Base-by-base conservation (phyloP, 176 grass and related monocot genomes). In the Oryza glumipatula region DNA sequence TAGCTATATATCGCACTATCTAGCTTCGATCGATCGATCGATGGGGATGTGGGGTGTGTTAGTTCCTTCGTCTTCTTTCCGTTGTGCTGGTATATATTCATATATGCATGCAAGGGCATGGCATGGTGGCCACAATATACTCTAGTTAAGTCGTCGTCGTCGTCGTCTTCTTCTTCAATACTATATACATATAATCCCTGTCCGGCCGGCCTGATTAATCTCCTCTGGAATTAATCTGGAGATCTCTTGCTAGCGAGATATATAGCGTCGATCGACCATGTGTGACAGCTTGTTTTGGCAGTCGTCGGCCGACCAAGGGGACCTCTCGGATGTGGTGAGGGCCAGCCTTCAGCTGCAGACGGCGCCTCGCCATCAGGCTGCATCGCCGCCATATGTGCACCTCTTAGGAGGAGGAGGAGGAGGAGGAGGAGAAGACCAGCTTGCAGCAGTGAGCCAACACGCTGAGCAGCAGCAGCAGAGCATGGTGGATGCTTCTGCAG, bases 281-380 rank as follows among this genome's bases (percentile, higher is more conserved):
- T 87, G 96, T 23, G 96, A 98, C 90, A 58, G 2, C 54, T 90
- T 83, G 64, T 98, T 95, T 49, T 98, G 93, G 96, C 54, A 65
- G 68, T 88, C 86, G 58, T 68, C 83, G 63, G 78, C 77, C 70
- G 93, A 91, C 9, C 89, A 92, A 88, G 92, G 92, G 74, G 92
- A 92, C 45, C 92, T 94, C 78, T 94, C 87, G 0, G 92, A 94
- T 30, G 65, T 94, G 3, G 88, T 97, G 11, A 74, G 90, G 2
- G 78, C 88, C 13, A 86, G 88, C 68, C 79, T 90, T 49, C 83
- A 81, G 49, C 68, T 26, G 23, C 33, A 26, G 32, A 49, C 22
- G 39, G 39, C 39, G 3, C 67, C 41, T 7, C 67, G 23, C 35
- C 49, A 28, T 16, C 78, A 60, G 22, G 33, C 19, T n/a, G 3